Evolutionary conservation across 495 filamentous ascomycete genomes (phyloP), one percentile per base, ranked within the genome.

Genomic region (Cudoniella acicularis): DNA sequence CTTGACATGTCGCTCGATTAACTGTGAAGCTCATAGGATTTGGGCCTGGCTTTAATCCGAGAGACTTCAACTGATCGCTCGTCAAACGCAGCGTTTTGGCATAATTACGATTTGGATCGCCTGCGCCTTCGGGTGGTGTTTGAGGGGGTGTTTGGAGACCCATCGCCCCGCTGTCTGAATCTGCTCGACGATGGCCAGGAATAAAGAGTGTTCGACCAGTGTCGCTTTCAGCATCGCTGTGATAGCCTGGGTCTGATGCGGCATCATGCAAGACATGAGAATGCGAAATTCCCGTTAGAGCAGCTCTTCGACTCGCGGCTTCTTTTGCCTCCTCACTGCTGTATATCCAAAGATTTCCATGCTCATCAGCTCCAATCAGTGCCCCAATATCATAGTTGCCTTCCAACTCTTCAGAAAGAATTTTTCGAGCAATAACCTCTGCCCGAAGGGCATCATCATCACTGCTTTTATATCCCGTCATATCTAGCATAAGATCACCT

Each of bases 301-400:
- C 42, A 49, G 80, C 72, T 56, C 70, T 72, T 62, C 81, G 75
- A 73, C 76, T 76, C n/a, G 80, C 80, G 11, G 77, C 79, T 66
- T 92, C 89, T 66, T 97, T 98, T 22, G 95, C 91, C 65, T 97
- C 95, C 68, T 96, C 91, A 62, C 91, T 96, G 70, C 90, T 94
- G 73, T 98, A 99, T 54, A 98, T 98, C 95, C 94, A 98, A 10
- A 99, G 76, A 67, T 99, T 98, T 3, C 94, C 94, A 49, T 92
- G 85, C 65, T 95, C 91, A 67, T 99, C 94, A 22, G 91, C 91
- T 8, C 91, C 93, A 68, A 99, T 96, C 6, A 99, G 79, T 23
- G 94, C 87, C 25, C 93, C 93, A 65, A 99, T 93, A 68, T 99
- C 95, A 69, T 97, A 96, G 64, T 90, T 88, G 16, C 92, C 94